Evolutionary conservation across 257 asterid genomes (phyloP), one percentile per base, ranked within the genome.

Genomic region (Craterostigma plantagineum): DNA sequence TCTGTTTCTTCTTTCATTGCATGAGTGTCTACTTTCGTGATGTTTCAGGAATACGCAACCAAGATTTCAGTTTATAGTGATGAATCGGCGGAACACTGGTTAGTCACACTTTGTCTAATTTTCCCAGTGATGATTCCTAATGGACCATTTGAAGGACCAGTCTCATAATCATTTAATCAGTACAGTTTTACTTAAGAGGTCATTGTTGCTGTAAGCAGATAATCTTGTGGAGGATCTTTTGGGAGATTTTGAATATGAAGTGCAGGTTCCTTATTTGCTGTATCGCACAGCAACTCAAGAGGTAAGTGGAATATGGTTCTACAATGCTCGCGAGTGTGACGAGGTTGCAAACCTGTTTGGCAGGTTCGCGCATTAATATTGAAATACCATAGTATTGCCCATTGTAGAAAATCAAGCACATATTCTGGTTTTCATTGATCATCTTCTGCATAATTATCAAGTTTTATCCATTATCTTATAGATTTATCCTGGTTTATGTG

Each of bases 241-340:
- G 70, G 93, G 80, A 53, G 91, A 78, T 68, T 81, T 86, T 63
- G 93, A 69, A 66, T 71, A 59, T 54, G 97, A 86, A 65, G 67
- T 86, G 63, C 92, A 86, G 59, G 64, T 70, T 55, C 94, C 97
- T 42, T 81, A 81, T 76, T 54, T 86, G 46, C 54, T 86, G 51
- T 78, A 86, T 58, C 73, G 79, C 50, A 86, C 78, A 56, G 79
- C 92, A 18, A 62, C 79, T 38, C 81, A 73, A 59, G 97, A 81
- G 64, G 87, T 81, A 42, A 86, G 78, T 53, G 94, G 97, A 42
- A 78, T 86, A 78, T 86, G 97, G 97, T 86, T 86, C 62, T 86
- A 81, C 48, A 66, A 78, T 59, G 54, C 75, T 9, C 83, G 69
- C 30, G 97, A 81, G 51, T 78, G 94, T 54, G 91, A 76, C 51